Conservation (phyloP, 768 basidiomycete species). For the Naganishia friedmannii region DNA sequence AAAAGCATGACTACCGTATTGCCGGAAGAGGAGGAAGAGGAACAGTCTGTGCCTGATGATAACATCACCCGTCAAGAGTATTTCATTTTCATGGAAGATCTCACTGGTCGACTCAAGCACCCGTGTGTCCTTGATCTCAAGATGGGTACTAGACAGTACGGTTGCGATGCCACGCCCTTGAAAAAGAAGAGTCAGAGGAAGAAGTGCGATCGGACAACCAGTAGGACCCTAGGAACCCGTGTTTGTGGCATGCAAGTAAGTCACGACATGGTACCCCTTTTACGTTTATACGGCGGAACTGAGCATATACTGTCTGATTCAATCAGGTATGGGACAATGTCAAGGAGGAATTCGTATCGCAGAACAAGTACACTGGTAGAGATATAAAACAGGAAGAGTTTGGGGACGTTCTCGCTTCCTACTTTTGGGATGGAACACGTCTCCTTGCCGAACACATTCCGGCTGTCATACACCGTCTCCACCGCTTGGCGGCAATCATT, state of each 20-base stretch:
- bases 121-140: conserved; percentile 97
- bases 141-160: conserved; percentile 99
- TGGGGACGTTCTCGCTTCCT: conserved; percentile 72
- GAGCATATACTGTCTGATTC: conserved; percentile 1
- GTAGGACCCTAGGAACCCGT: conserved; percentile 80
- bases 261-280: conserved; percentile 25
- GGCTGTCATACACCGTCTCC: conserved; percentile 80
- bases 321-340: conserved; percentile 84
- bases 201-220: conserved; percentile 96
- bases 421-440: conserved; percentile 77
- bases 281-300: neutral
- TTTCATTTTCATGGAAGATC: conserved; percentile 98
- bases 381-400: conserved; percentile 85
- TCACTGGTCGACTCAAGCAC: conserved; percentile 83
- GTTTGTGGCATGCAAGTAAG: conserved; percentile 99
- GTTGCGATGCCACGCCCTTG: conserved; percentile 81
- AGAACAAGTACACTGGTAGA: conserved; percentile 95
- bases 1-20: neutral
- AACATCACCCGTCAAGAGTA: conserved; percentile 81
- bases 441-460: conserved; percentile 91
- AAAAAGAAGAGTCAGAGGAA: conserved; percentile 99
- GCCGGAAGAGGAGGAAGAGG: conserved; percentile 10
- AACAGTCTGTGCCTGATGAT: conserved; percentile 25
- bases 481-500: conserved; percentile 87
- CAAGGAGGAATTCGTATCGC: conserved; percentile 78